Conservation (phyloP, 73 alveolate species). For the Tetrahymena elliotti region DNA sequence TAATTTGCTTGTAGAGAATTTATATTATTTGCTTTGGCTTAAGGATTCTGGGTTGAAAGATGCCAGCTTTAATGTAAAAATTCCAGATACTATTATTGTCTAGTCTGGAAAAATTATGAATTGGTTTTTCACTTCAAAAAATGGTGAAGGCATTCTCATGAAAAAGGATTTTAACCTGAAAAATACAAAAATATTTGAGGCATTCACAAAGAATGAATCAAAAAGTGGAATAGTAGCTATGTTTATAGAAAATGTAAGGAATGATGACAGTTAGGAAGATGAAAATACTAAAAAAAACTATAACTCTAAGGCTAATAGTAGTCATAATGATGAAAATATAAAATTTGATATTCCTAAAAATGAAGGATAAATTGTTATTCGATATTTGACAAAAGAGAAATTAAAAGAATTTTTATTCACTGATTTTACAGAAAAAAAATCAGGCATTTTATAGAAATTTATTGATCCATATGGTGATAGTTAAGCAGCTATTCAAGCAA, state of each 20-base stretch:
- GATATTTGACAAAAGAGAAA: constrained; percentile 19
- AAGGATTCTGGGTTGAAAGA: constrained; percentile 21
- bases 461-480: constrained; percentile 26
- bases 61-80: constrained; percentile 17
- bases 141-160: constrained; percentile 23
- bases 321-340: constrained; percentile 17
- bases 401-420: constrained; percentile 10
- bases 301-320: neutral
- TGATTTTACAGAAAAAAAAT: constrained; percentile 5
- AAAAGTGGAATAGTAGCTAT: neutral
- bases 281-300: neutral
- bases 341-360: neutral
- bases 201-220: neutral
- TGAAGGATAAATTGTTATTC: constrained; percentile 19
- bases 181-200: neutral
- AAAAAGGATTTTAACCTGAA: constrained; percentile 4
- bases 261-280: neutral
- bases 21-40: constrained; percentile 33
- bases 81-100: constrained; percentile 29
- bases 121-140: constrained; percentile 33
- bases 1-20: constrained; percentile 15
- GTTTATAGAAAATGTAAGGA: neutral
- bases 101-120: constrained; percentile 16
- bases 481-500: constrained; percentile 28
- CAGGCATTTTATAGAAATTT: constrained; percentile 37